Base-by-base conservation (phyloP, 208 protist genomes). In the Trypanosoma cruzi region DNA sequence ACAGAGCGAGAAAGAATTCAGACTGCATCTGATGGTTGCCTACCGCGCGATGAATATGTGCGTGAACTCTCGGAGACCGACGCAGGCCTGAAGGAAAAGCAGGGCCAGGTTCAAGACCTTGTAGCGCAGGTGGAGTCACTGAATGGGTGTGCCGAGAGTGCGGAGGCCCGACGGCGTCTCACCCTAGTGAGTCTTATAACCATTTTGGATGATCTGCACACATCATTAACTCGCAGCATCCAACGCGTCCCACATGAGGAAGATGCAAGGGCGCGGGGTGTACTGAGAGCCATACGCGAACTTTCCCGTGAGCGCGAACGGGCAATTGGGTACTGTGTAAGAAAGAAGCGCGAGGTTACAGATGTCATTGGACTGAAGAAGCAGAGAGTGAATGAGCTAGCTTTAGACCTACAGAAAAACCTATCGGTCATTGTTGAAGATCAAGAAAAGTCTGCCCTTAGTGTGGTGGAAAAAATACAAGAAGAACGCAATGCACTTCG, bases 191-290 rank as follows among this genome's bases (percentile, higher is more conserved):
- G 82, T 24, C 60, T 95, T 26, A 81, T 95, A 68, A 75, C 83
- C 18, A 88, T 95, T 79, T 77, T 95, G 44, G 86, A 95, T 49
- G 81, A 95, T 60, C 44, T 95, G 29, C 79, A 90, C 67, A 66
- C 62, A 0, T 79, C 86, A 8, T 64, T 95, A 26, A 73, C 80
- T 60, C 75, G 78, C n/a, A 95, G 88, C 64, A 66, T 93, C 13
- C 66, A 80, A 53, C 69, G 72, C 8, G 73, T 81, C 7, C 71
- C 55, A 20, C 64, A 48, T 18, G 85, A 88, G 46, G 77, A 82
- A 28, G 86, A 91, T 64, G 75, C 62, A 37, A 77, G 89, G 24
- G 79, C 85, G 10, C 80, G 88, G 53, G 82, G 91, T 69, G 63
- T 90, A 29, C 75, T 93, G 29, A 91, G 89, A 58, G 80, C 83